Base-by-base conservation (phyloP, 345 rosid species). In the Turnera subulata region DNA sequence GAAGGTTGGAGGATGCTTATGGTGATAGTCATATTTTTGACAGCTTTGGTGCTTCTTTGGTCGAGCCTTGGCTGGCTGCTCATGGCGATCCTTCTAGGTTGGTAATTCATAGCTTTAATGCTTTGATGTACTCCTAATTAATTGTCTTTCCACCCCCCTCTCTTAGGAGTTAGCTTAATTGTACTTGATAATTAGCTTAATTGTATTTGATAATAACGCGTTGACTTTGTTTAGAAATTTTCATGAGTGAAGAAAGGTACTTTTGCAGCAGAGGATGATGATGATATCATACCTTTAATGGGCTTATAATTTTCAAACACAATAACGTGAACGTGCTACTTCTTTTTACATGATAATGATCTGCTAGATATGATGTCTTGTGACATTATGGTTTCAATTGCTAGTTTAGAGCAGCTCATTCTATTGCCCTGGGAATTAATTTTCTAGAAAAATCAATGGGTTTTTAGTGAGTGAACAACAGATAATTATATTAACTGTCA, bases 41-140 rank as follows among this genome's bases (percentile, higher is more conserved):
- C 80, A 83, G 83, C 17, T 84, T 88, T 73, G 95, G 92, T 32
- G 80, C 84, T 64, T 81, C 91, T 3, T 81, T 76, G 86, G 83
- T 80, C 55, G 98, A 91, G 64, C 95, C 95, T 76, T 83, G 94
- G 90, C 52, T 86, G 21, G 87, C 89, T 50, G 85, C 90, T 67
- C 88, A 86, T 20, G 89, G 80, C 0, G 90, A 86, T 71, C 84
- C 84, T 53, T 77, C 84, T 19, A 81, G 85, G 94, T 81, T 39
- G 14, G 21, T 17, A 13, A 61, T 56, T 15, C 29, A 33, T 43
- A 50, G 15, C 11, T 44, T 45, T 24, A 6, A 24, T 17, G 0
- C 12, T n/a, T n/a, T n/a, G 23, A 26, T n/a, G n/a, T n/a, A n/a
- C n/a, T n/a, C n/a, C n/a, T n/a, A n/a, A n/a, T n/a, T n/a, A n/a